A percentile compares a stretch with the other conserved stretches of the same genome.
phyloP scores from a whole-genome alignment of 768 basidiomycete genomes.

The Termitomyces sp. region DNA sequence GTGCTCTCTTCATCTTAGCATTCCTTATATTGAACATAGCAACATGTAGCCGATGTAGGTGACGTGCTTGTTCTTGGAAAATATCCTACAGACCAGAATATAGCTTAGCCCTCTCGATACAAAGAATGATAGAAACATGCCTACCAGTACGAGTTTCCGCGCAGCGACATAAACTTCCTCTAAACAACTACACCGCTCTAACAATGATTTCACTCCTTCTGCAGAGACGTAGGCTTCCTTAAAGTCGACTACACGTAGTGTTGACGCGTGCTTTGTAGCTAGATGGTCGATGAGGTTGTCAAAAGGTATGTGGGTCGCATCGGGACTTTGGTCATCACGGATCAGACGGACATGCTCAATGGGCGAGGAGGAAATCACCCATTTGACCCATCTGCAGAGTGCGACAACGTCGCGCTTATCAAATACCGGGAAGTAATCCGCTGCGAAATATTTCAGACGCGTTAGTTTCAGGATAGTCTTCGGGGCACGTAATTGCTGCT shows the following conservation, averaged over 20 bases:
- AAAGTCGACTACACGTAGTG: slow-evolving; percentile 22
- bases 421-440: slow-evolving; percentile 17
- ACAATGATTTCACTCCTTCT: slow-evolving; percentile 19
- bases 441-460: slow-evolving; percentile 26
- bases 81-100: slow-evolving; percentile 14
- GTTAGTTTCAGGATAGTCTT: slow-evolving; percentile 15
- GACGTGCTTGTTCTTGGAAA: slow-evolving; percentile 17
- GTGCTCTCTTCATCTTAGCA: slow-evolving; percentile 16
- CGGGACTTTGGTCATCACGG: slow-evolving; percentile 16
- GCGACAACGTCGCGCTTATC: slow-evolving; percentile 16
- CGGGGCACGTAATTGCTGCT: slow-evolving; percentile 38
- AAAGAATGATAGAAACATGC: slow-evolving; percentile 8
- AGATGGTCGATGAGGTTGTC: slow-evolving; percentile 30
- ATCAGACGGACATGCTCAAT: slow-evolving; percentile 23
- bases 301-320: slow-evolving; percentile 16
- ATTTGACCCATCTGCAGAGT: slow-evolving; percentile 31
- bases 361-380: slow-evolving; percentile 23
- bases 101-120: not conserved
- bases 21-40: slow-evolving; percentile 28
- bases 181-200: slow-evolving; percentile 23
- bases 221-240: slow-evolving; percentile 12
- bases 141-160: slow-evolving; percentile 26
- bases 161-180: slow-evolving; percentile 30
- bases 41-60: slow-evolving; percentile 23
- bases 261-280: slow-evolving; percentile 20